Conservation (phyloP, 352 stramenopile genomes). For the Phytophthora melonis region DNA sequence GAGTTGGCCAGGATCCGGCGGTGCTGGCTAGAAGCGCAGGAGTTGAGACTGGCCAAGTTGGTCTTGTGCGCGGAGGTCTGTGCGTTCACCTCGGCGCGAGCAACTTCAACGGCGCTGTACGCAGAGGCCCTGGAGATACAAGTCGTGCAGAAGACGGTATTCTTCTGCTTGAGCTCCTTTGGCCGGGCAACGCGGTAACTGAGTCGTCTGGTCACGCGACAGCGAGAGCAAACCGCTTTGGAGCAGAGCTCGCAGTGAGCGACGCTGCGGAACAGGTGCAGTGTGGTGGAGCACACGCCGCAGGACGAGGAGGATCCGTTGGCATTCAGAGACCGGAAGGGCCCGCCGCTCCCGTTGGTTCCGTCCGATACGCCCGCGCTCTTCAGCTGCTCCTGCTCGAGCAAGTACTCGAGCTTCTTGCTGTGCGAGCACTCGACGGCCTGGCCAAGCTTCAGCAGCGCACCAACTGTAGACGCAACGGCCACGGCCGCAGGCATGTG, state of each 20-base stretch:
- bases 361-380: slow-evolving; percentile 11
- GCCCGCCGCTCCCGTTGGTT: slow-evolving; percentile 21
- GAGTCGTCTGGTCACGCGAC: slow-evolving; percentile 49
- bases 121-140: slow-evolving; percentile 49
- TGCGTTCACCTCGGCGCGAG: slow-evolving; percentile 42
- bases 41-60: slow-evolving; percentile 28
- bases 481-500: slow-evolving; percentile 50
- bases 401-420: slow-evolving; percentile 72
- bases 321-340: slow-evolving; percentile 7
- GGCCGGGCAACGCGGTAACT: slow-evolving; percentile 50
- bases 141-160: slow-evolving; percentile 64
- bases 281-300: slow-evolving; percentile 35
- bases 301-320: slow-evolving; percentile 21
- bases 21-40: slow-evolving; percentile 33
- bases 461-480: slow-evolving; percentile 47
- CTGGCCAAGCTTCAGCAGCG: slow-evolving; percentile 48
- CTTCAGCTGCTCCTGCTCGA: slow-evolving; percentile 45
- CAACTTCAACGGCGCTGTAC: slow-evolving; percentile 49
- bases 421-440: slow-evolving; percentile 59
- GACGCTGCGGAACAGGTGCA: slow-evolving; percentile 41
- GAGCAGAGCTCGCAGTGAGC: slow-evolving; percentile 48
- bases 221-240: slow-evolving; percentile 46
- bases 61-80: slow-evolving; percentile 21
- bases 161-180: slow-evolving; percentile 44
- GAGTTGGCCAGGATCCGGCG: slow-evolving; percentile 23